Conservation (phyloP, 495 filamentous ascomycete genomes). For the Podospora sp. region DNA sequence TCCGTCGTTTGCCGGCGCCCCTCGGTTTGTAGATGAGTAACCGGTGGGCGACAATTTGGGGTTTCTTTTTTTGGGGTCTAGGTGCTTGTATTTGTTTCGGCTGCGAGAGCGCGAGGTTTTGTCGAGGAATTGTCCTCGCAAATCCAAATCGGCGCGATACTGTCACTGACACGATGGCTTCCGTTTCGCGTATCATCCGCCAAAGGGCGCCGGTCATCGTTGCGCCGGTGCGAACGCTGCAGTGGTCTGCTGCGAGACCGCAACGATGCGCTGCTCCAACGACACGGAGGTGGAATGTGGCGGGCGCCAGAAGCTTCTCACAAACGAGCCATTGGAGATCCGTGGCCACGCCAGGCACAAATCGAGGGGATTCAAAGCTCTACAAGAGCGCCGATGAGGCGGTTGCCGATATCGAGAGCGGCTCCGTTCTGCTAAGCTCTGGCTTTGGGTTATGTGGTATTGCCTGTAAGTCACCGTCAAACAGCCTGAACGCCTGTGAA, state of each 20-base stretch:
- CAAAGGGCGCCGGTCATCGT: constrained; percentile 14
- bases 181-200: constrained; percentile 18
- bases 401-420: constrained; percentile 60
- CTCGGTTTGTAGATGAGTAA: constrained; percentile 15
- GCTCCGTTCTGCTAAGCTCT: constrained; percentile 59
- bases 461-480: constrained; percentile 46
- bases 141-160: background rate
- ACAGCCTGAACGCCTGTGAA: background rate
- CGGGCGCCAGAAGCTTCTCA: constrained; percentile 22
- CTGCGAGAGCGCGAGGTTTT: background rate
- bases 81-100: constrained; percentile 11
- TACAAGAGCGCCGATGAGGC: constrained; percentile 62
- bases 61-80: background rate
- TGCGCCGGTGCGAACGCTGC: background rate
- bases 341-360: constrained; percentile 31
- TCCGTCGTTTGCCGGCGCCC: background rate
- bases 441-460: constrained; percentile 66
- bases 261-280: background rate
- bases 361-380: constrained; percentile 53
- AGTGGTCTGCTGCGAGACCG: background rate
- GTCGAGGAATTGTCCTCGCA: too few species aligned
- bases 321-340: constrained; percentile 26
- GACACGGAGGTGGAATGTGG: background rate
- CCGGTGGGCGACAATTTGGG: constrained; percentile 9
- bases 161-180: constrained; percentile 15